A percentile compares a stretch with the other conserved stretches of the same genome.
These are phyloP conservation scores for Ceratocystis variospora DNA, from an alignment of 2,329 filamentous ascomycete species.

Conservation along the genomic window DNA sequence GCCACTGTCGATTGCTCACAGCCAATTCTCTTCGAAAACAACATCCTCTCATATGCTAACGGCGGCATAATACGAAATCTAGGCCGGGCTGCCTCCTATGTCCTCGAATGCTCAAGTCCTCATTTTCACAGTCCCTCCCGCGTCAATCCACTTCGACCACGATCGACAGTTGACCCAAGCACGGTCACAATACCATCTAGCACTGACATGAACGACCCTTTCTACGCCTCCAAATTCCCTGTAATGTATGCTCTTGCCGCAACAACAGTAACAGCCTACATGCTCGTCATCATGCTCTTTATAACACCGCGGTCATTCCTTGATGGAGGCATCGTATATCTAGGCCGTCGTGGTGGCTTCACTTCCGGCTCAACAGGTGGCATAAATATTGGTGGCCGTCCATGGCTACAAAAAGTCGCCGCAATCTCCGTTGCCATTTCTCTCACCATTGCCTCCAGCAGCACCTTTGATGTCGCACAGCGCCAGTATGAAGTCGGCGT, in stretches of 20 bases:
- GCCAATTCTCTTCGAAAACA: constrained; percentile 12
- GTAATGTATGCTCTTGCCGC: constrained; percentile 87
- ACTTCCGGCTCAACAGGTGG: constrained; percentile 67
- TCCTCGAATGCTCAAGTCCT: constrained; percentile 7
- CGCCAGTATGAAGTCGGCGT: constrained; percentile 65
- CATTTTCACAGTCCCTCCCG: constrained; percentile 5
- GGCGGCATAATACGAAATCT: constrained; percentile 6
- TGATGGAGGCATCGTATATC: constrained; percentile 67
- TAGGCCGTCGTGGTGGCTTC: constrained; percentile 71
- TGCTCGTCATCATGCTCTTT: constrained; percentile 84
- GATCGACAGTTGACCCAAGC: constrained; percentile 21
- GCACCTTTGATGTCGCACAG: constrained; percentile 77
- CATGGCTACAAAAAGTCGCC: constrained; percentile 81
- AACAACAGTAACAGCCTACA: constrained; percentile 80
- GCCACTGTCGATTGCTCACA: constrained; percentile 16
- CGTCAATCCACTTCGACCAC: constrained; percentile 6
- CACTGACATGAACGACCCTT: constrained; percentile 66
- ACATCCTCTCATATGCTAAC: constrained; percentile 15
- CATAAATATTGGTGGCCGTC: constrained; percentile 76
- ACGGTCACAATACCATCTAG: constrained; percentile 28
- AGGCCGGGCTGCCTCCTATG: constrained; percentile 9
- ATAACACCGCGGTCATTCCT: constrained; percentile 92
- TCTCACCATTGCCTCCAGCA: constrained; percentile 80
- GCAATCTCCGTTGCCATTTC: constrained; percentile 65
- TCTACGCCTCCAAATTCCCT: constrained; percentile 86